Percentiles rank a stretch among this genome's conserved stretches.
phyloP scores from a whole-genome alignment of 106 monocot genomes.

The Apostasia ramifera region DNA sequence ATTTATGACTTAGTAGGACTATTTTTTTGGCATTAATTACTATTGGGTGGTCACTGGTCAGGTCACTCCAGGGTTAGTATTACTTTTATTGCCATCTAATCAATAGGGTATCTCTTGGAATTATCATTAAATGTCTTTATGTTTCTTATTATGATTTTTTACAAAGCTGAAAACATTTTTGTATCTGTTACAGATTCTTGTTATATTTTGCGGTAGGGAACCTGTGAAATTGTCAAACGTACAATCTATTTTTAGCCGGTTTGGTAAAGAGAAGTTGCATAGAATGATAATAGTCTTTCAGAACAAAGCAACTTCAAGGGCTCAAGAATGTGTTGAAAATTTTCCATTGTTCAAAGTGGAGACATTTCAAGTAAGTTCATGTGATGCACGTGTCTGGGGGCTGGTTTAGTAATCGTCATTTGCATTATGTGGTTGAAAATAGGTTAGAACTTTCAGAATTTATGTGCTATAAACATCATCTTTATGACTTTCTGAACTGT shows the following conservation, averaged over 20 bases:
- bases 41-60: too few relatives aligned
- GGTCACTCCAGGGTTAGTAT: too few relatives aligned
- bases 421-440: too few relatives aligned
- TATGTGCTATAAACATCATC: too few relatives aligned
- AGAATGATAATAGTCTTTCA: constrained; percentile 55
- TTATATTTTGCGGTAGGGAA: constrained; percentile 40
- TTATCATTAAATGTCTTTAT: too few relatives aligned
- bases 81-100: too few relatives aligned
- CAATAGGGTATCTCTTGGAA: too few relatives aligned
- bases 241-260: constrained; percentile 14
- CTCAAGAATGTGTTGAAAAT: constrained; percentile 37
- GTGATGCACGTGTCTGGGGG: neutral
- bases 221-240: constrained; percentile 30
- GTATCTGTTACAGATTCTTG: constrained; percentile 26
- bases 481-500: too few relatives aligned
- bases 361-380: constrained; percentile 44
- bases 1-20: too few relatives aligned
- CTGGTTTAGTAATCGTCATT: constrained; percentile 3
- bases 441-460: too few relatives aligned
- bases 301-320: constrained; percentile 34
- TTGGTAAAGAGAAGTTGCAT: constrained; percentile 27
- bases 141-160: neutral
- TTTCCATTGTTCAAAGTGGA: constrained; percentile 47
- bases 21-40: too few relatives aligned
- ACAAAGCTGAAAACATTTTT: neutral